Evolutionary conservation across 2,329 filamentous ascomycete genomes (phyloP).

Genomic region (Verticillium klebahnii): DNA sequence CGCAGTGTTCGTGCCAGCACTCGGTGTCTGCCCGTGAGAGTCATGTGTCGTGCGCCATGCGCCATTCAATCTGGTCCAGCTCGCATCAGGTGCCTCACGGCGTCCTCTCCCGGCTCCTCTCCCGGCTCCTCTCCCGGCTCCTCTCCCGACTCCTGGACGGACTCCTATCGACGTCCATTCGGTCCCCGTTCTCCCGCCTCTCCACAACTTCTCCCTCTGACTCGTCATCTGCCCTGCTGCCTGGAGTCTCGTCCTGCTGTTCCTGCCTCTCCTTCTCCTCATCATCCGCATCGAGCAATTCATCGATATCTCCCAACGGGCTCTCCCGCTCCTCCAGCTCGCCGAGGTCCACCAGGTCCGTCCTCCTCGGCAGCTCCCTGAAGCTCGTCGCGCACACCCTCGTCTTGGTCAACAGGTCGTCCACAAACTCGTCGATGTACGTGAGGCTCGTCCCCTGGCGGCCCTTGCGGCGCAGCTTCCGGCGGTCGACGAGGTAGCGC

Average conservation of each 20-base stretch:
- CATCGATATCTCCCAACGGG: slow-evolving; percentile 74
- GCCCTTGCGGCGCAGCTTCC: slow-evolving; percentile 76
- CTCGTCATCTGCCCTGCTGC: slow-evolving; percentile 19
- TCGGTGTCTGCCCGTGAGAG: not conserved
- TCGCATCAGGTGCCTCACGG: not conserved
- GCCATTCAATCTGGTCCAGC: not conserved
- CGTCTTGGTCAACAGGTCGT: slow-evolving; percentile 84
- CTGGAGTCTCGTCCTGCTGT: slow-evolving; percentile 19
- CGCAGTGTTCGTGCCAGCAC: not conserved
- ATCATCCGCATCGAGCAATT: slow-evolving; percentile 59
- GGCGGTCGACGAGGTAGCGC: slow-evolving; percentile 72
- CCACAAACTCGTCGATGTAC: slow-evolving; percentile 86
- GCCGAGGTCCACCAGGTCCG: slow-evolving; percentile 83
- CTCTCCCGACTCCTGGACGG: slow-evolving; percentile 5
- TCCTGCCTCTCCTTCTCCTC: slow-evolving; percentile 33
- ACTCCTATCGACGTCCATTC: slow-evolving; percentile 31
- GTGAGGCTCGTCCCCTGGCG: slow-evolving; percentile 72
- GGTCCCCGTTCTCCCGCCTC: slow-evolving; percentile 14
- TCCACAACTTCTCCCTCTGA: slow-evolving; percentile 36
- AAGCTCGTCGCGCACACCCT: slow-evolving; percentile 87
- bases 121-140: slow-evolving; percentile 5
- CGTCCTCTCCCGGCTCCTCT: slow-evolving; percentile 1
- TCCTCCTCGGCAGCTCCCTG: slow-evolving; percentile 83
- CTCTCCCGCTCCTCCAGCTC: slow-evolving; percentile 81
- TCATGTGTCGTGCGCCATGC: not conserved